These are phyloP conservation scores for Pseudohalonectria lignicola DNA, from an alignment of 2,329 filamentous ascomycete genomes.

Conservation along the genomic window DNA sequence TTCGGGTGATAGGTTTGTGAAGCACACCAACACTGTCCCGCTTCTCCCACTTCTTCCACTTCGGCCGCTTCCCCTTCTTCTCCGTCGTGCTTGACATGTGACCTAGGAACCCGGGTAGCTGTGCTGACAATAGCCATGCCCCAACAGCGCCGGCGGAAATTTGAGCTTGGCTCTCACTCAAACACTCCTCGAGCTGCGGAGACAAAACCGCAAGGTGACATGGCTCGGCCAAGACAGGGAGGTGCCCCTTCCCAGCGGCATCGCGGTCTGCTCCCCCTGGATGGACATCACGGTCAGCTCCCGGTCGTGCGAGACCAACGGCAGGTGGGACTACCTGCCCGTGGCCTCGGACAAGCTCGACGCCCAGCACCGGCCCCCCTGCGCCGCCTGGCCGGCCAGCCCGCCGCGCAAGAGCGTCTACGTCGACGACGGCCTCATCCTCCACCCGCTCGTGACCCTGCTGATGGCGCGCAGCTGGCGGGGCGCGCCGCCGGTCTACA, in stretches of 20 bases:
- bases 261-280: constrained; percentile 57
- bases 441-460: constrained; percentile 59
- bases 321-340: constrained; percentile 53
- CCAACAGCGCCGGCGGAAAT: constrained; percentile 57
- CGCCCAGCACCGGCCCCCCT: constrained; percentile 24
- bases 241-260: constrained; percentile 56
- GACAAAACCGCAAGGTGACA: constrained; percentile 31
- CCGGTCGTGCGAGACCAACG: constrained; percentile 40
- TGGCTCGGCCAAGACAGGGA: constrained; percentile 50
- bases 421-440: constrained; percentile 37
- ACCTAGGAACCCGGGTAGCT: neutral
- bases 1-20: constrained; percentile 51
- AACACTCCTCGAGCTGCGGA: constrained; percentile 51
- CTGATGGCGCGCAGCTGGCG: constrained; percentile 49
- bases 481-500: constrained; percentile 53
- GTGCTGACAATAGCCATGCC: constrained; percentile 1
- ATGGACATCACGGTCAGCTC: constrained; percentile 56
- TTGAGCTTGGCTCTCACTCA: constrained; percentile 57
- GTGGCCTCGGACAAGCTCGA: constrained; percentile 20
- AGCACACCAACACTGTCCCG: too few relatives aligned
- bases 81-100: too few relatives aligned
- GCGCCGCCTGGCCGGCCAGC: constrained; percentile 44
- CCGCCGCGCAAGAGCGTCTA: constrained; percentile 45
- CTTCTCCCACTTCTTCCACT: too few relatives aligned
- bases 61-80: too few relatives aligned